Evolutionary conservation across 306 rosid genomes (phyloP).

Genomic region (Vigna mungo): DNA sequence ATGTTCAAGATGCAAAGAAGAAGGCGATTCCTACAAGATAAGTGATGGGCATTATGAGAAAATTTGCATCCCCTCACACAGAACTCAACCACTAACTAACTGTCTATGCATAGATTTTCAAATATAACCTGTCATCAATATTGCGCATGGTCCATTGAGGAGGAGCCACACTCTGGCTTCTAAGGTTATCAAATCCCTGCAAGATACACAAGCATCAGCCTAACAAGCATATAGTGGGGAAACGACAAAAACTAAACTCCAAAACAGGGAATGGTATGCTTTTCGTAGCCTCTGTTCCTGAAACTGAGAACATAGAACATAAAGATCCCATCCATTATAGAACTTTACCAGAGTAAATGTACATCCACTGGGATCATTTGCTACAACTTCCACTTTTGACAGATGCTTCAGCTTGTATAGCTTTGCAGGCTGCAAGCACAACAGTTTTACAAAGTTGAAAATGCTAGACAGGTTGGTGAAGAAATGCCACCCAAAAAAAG

Average conservation of each 20-base stretch:
- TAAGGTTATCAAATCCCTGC: conserved; percentile 95
- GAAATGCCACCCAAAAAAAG: not conserved
- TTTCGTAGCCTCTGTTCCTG: conserved; percentile 27
- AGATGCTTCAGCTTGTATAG: conserved; percentile 92
- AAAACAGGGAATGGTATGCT: conserved; percentile 13
- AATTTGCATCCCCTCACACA: conserved; percentile 14
- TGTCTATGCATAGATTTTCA: conserved; percentile 28
- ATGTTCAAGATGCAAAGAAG: conserved; percentile 74
- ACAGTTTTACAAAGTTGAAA: not conserved
- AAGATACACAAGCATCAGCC: conserved; percentile 44
- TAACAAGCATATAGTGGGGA: conserved; percentile 29
- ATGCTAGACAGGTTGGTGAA: not conserved
- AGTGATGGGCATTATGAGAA: conserved; percentile 32
- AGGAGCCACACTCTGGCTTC: conserved; percentile 98
- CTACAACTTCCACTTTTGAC: conserved; percentile 86
- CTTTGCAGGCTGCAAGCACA: conserved; percentile 84
- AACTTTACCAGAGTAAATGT: conserved; percentile 89
- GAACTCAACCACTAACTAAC: conserved; percentile 15
- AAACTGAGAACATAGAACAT: conserved; percentile 18
- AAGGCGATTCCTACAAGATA: conserved; percentile 78
- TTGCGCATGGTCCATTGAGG: conserved; percentile 99
- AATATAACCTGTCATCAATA: conserved; percentile 84
- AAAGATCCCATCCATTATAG: conserved; percentile 31
- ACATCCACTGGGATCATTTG: conserved; percentile 94
- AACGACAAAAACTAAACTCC: conserved; percentile 24